These are phyloP conservation scores for Pseudogymnoascus verrucosus DNA, from an alignment of 2,329 filamentous ascomycete genomes.

Conservation along the genomic window DNA sequence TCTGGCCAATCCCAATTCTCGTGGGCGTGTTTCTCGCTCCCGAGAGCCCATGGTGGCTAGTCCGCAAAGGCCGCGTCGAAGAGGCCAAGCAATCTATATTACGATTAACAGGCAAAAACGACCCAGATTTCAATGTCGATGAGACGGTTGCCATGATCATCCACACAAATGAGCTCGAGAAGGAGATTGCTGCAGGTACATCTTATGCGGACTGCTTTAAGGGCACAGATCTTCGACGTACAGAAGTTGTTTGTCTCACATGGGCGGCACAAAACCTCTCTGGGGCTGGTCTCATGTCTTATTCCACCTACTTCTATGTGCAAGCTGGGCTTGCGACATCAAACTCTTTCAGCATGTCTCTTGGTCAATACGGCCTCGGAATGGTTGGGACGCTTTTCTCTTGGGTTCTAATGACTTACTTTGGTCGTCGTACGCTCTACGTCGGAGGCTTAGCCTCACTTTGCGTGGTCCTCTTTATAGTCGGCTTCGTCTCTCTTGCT, in stretches of 20 bases:
- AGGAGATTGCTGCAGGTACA: constrained; percentile 33
- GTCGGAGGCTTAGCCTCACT: constrained; percentile 39
- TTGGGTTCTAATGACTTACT: constrained; percentile 39
- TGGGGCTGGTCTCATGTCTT: constrained; percentile 2
- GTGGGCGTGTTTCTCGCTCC: constrained; percentile 36
- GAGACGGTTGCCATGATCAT: constrained; percentile 40
- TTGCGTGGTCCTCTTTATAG: constrained; percentile 37
- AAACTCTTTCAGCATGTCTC: constrained; percentile 46
- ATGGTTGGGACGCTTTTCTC: constrained; percentile 43
- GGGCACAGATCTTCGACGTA: constrained; percentile 40
- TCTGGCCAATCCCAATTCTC: constrained; percentile 38
- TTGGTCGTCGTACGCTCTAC: constrained; percentile 46
- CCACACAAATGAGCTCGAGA: constrained; percentile 47
- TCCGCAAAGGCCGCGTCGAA: constrained; percentile 33
- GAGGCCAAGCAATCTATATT: constrained; percentile 31
- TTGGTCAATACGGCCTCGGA: constrained; percentile 39
- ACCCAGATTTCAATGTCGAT: constrained; percentile 20
- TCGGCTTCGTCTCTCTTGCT: constrained; percentile 38
- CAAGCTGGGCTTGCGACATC: constrained; percentile 39
- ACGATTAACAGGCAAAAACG: constrained; percentile 28
- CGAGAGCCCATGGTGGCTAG: constrained; percentile 41
- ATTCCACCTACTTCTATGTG: constrained; percentile 2
- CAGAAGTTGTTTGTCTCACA: constrained; percentile 46
- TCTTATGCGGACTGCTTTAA: constrained; percentile 42
- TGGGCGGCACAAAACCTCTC: constrained; percentile 54